A percentile compares a stretch with the other conserved stretches of the same genome.
These are phyloP conservation scores for Symbiodinium pilosum DNA, from an alignment of 73 alveolate genomes.

Conservation along the genomic window DNA sequence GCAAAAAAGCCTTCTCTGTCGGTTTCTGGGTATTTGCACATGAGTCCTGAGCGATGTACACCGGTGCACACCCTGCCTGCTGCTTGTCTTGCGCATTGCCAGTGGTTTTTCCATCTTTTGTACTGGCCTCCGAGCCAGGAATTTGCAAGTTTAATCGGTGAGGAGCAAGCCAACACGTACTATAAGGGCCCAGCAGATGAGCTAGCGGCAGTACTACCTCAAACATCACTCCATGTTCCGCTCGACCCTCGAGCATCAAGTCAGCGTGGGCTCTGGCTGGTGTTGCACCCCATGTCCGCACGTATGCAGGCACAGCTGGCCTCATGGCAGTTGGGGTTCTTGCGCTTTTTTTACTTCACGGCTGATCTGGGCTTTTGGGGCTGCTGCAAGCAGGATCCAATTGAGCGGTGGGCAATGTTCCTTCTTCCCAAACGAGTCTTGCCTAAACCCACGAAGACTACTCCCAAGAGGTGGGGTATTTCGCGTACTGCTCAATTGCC, in stretches of 20 bases:
- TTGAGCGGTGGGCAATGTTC: no score
- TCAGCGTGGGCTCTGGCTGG: background rate
- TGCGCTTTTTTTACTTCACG: background rate
- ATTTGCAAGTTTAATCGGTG: background rate
- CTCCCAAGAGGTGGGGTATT: no score
- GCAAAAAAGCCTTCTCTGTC: no score
- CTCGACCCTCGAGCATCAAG: no score
- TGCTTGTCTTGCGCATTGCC: conserved; percentile 12
- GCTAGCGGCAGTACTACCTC: background rate
- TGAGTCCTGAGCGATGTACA: background rate
- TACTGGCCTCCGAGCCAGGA: background rate
- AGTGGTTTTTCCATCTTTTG: conserved; percentile 12
- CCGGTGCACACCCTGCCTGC: background rate
- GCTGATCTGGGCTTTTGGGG: background rate
- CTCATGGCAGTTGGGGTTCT: background rate
- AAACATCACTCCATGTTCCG: no score
- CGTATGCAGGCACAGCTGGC: conserved; percentile 12
- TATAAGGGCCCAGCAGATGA: background rate
- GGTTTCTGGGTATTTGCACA: background rate
- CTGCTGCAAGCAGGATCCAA: background rate
- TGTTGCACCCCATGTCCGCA: conserved; percentile 8
- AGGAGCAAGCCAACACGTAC: background rate
- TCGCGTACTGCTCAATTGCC: no score
- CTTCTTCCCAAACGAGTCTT: background rate
- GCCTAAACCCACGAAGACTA: no score